Base-by-base conservation (phyloP, 257 asterid genomes). In the Mitragyna speciosa region DNA sequence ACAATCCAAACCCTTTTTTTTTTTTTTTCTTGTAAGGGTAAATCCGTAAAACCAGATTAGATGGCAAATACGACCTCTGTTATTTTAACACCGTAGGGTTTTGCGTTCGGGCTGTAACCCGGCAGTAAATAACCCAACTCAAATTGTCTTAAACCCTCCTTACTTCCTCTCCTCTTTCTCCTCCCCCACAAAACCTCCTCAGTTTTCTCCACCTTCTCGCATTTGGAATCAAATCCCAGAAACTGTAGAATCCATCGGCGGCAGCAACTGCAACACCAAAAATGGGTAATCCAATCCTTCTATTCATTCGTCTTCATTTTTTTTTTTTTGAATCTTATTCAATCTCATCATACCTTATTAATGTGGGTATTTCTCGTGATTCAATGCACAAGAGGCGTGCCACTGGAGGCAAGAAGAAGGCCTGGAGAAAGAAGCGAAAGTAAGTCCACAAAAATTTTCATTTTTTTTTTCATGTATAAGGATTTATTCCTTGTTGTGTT, bases 341-440 rank as follows among this genome's bases (percentile, higher is more conserved):
- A 65, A 26, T 17, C 41, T 12, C 22, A 65, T 69, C 48, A 5
- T 41, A 39, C 17, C 15, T 69, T 49, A n/a, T 16, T 4, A 17
- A 7, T 78, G 28, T 56, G 79, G 90, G 90, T 86, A 88, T 88
- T 66, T 86, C 90, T 33, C 86, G 90, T 75, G 92, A 88, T 81
- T 88, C 92, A 68, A 86, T 86, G 90, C 92, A 88, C 79, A 88
- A 88, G 82, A 83, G 87, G 82, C 89, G 92, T 66, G 90, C 89
- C 45, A 89, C 90, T 80, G 90, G 90, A 70, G 92, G 90, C 48
- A 88, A 88, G 84, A 76, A 86, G 90, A 88, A 86, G 84, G 80
- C 90, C 0, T 86, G 90, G 89, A 85, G 92, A 81, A 87, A 89
- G 88, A 89, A 89, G 88, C 59, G 88, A 87, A 87, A 87, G 92